phyloP scores from a whole-genome alignment of 108 stramenopile species.

The Skeletonema menzelii region DNA sequence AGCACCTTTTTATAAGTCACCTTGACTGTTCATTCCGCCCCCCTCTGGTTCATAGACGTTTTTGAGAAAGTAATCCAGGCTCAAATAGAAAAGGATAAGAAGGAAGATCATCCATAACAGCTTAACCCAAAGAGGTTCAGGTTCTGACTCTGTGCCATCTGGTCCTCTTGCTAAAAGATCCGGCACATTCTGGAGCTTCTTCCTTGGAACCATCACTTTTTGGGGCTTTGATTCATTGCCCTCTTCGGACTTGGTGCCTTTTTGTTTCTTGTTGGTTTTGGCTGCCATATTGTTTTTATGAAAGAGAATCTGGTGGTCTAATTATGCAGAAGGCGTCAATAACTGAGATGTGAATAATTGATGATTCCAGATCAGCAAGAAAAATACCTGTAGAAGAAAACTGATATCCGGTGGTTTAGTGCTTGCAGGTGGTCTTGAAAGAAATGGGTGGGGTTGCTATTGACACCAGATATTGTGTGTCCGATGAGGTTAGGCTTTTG shows the following conservation, averaged over 20 bases:
- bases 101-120: constrained; percentile 11
- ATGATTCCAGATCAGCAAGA: no score
- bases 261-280: neutral
- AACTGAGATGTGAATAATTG: neutral
- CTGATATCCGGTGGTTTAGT: no score
- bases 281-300: neutral
- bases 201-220: constrained; percentile 31
- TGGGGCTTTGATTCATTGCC: neutral
- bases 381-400: no score
- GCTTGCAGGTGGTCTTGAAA: neutral
- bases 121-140: constrained; percentile 6
- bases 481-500: neutral
- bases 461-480: neutral
- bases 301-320: neutral
- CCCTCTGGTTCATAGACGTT: neutral
- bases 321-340: neutral
- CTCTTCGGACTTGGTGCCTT: neutral
- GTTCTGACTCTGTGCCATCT: constrained; percentile 8
- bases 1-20: neutral
- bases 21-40: neutral
- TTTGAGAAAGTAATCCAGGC: constrained; percentile 12
- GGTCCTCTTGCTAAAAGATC: constrained; percentile 23
- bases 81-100: constrained; percentile 13
- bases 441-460: neutral
- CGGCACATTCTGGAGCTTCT: constrained; percentile 28